Evolutionary conservation across 352 stramenopile species (phyloP).

Genomic region (Pythium folliculosum): DNA sequence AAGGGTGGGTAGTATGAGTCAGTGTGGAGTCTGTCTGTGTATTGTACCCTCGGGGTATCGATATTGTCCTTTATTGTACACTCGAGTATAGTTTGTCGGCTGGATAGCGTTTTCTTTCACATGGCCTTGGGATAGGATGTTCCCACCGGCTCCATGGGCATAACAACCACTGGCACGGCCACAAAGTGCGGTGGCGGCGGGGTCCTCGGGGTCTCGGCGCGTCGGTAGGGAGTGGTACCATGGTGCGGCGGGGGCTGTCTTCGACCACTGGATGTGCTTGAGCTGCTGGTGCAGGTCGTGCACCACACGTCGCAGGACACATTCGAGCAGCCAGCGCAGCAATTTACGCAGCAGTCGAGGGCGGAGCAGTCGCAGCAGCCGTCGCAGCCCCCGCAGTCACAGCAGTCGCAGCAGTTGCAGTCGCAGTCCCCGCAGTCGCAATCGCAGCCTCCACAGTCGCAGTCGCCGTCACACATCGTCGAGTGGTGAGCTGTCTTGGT

Average conservation of each 20-base stretch:
- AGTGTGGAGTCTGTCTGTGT: too few species aligned
- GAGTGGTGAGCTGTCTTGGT: background rate
- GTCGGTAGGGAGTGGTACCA: background rate
- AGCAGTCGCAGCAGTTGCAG: slow-evolving; percentile 14
- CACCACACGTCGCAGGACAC: slow-evolving; percentile 12
- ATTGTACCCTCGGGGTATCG: too few species aligned
- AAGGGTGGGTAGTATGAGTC: too few species aligned
- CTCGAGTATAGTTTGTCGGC: background rate
- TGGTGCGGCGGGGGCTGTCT: background rate
- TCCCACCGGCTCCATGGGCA: background rate
- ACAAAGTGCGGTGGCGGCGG: slow-evolving; percentile 12
- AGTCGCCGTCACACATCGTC: slow-evolving; percentile 8
- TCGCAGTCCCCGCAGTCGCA: slow-evolving; percentile 6
- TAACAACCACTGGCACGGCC: slow-evolving; percentile 6
- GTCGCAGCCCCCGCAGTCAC: slow-evolving; percentile 5
- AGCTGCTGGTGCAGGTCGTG: background rate
- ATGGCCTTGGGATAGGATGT: background rate
- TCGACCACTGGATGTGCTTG: background rate
- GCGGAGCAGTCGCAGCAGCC: background rate
- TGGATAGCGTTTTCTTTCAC: background rate
- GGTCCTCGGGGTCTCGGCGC: background rate
- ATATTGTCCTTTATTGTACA: too few species aligned
- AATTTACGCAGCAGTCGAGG: slow-evolving; percentile 2
- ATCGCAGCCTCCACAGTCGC: slow-evolving; percentile 4
- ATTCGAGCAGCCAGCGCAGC: slow-evolving; percentile 1